Evolutionary conservation across 2,329 filamentous ascomycete species (phyloP).

Genomic region (Stemphylium beticola): DNA sequence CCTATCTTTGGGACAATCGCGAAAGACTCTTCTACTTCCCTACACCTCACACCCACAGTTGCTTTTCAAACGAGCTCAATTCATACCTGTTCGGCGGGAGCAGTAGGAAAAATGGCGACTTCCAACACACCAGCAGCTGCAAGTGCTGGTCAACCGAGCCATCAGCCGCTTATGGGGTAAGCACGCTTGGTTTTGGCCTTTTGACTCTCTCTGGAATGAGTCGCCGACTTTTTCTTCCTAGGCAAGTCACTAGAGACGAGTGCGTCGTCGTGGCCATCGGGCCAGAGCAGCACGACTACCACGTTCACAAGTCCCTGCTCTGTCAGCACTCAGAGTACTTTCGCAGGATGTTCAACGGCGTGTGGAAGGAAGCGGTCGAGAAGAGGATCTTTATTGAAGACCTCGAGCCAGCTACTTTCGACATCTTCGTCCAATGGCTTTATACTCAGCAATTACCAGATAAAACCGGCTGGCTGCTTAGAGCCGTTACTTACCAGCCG

Average conservation of each 20-base stretch:
- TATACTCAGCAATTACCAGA: not conserved
- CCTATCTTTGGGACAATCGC: too few relatives aligned
- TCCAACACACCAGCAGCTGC: not conserved
- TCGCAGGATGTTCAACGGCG: not conserved
- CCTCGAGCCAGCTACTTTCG: not conserved
- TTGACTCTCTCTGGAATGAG: not conserved
- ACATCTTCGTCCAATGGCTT: not conserved
- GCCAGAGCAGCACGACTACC: not conserved
- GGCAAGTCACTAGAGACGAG: not conserved
- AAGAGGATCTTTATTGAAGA: not conserved
- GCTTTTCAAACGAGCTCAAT: not conserved
- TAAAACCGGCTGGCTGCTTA: not conserved
- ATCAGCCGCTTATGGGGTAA: not conserved
- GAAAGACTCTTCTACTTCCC: too few relatives aligned
- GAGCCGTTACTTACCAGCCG: not conserved
- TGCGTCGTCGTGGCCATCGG: not conserved
- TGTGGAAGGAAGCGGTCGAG: not conserved
- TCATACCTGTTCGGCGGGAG: not conserved
- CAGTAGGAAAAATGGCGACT: not conserved
- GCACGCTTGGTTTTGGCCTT: not conserved
- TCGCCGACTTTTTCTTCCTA: not conserved
- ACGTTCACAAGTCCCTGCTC: not conserved
- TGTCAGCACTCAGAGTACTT: not conserved
- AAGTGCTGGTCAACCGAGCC: not conserved
- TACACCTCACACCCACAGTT: too few relatives aligned